Percentiles rank a stretch among this genome's conserved stretches.
phyloP scores from a whole-genome alignment of 2,329 filamentous ascomycete species.

The Arthrobotrys iridis region DNA sequence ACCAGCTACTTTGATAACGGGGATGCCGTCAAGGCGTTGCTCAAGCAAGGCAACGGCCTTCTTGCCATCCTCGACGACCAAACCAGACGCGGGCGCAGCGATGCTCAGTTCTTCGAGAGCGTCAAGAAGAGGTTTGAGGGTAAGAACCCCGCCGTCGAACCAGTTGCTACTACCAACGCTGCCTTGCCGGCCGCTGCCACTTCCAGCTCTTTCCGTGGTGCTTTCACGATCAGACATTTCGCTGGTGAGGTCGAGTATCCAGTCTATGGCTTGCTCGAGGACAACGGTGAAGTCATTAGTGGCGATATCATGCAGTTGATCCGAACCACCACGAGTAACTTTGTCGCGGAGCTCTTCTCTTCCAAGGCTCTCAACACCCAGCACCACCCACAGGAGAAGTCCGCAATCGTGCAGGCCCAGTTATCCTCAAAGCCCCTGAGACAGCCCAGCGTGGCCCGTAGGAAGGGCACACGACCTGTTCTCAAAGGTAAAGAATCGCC shows the following conservation, averaged over 20 bases:
- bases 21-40: constrained; percentile 87
- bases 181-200: constrained; percentile 73
- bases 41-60: constrained; percentile 92
- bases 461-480: constrained; percentile 70
- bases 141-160: constrained; percentile 89
- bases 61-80: constrained; percentile 96
- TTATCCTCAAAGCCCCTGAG: constrained; percentile 95
- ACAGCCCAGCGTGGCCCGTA: constrained; percentile 88
- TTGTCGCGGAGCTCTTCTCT: constrained; percentile 90
- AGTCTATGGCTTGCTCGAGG: constrained; percentile 84
- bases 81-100: constrained; percentile 85
- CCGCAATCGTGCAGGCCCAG: constrained; percentile 92
- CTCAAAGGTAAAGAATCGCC: constrained; percentile 62
- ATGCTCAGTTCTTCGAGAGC: constrained; percentile 89
- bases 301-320: constrained; percentile 96
- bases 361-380: constrained; percentile 93
- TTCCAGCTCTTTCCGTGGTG: constrained; percentile 78
- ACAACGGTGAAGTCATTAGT: constrained; percentile 95
- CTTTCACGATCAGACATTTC: constrained; percentile 83
- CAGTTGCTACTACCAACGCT: constrained; percentile 77
- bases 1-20: constrained; percentile 99
- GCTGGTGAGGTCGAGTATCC: constrained; percentile 96
- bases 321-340: constrained; percentile 85
- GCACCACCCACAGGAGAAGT: constrained; percentile 89
- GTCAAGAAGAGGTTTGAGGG: constrained; percentile 91